A percentile compares a stretch with the other conserved stretches of the same genome.
Evolutionary conservation across 257 asterid genomes (phyloP).

Genomic region (Eustoma russellianum): DNA sequence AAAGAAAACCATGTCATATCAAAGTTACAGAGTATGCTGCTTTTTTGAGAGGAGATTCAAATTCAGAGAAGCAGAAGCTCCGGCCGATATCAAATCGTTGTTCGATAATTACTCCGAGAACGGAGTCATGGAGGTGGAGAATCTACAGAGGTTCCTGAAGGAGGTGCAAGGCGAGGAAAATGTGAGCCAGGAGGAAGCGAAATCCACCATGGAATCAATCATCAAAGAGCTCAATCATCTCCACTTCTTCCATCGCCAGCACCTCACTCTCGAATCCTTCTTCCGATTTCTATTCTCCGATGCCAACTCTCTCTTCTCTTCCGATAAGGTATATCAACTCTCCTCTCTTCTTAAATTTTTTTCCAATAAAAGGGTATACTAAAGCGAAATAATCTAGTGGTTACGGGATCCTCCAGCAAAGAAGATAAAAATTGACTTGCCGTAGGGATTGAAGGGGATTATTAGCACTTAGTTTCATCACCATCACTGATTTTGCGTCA

Average conservation of each 20-base stretch:
- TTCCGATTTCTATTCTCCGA: slow-evolving; percentile 50
- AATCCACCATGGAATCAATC: slow-evolving; percentile 32
- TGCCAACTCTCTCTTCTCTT: slow-evolving; percentile 28
- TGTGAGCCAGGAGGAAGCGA: slow-evolving; percentile 36
- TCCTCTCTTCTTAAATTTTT: too few relatives aligned
- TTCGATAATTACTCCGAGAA: slow-evolving; percentile 52
- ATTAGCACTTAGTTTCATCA: too few relatives aligned
- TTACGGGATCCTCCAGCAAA: too few relatives aligned
- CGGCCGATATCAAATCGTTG: slow-evolving; percentile 40
- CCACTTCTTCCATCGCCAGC: slow-evolving; percentile 36
- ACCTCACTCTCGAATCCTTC: slow-evolving; percentile 37
- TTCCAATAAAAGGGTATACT: too few relatives aligned
- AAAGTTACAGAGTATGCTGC: slow-evolving; percentile 57
- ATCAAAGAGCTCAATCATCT: slow-evolving; percentile 43
- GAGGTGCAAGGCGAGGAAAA: slow-evolving; percentile 56
- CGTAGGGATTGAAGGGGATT: too few relatives aligned
- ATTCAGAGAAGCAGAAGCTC: slow-evolving; percentile 49
- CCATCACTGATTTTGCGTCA: too few relatives aligned
- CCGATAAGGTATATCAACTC: slow-evolving; percentile 34
- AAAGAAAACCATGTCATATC: slow-evolving; percentile 45
- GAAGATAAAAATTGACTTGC: too few relatives aligned
- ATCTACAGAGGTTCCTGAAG: slow-evolving; percentile 43
- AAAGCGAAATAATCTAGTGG: too few relatives aligned
- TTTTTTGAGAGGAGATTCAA: slow-evolving; percentile 55
- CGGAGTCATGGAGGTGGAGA: slow-evolving; percentile 40